Evolutionary conservation across 148 eudicot species (phyloP), one percentile per base, ranked within the genome.

Genomic region (Amaranthus palmeri): DNA sequence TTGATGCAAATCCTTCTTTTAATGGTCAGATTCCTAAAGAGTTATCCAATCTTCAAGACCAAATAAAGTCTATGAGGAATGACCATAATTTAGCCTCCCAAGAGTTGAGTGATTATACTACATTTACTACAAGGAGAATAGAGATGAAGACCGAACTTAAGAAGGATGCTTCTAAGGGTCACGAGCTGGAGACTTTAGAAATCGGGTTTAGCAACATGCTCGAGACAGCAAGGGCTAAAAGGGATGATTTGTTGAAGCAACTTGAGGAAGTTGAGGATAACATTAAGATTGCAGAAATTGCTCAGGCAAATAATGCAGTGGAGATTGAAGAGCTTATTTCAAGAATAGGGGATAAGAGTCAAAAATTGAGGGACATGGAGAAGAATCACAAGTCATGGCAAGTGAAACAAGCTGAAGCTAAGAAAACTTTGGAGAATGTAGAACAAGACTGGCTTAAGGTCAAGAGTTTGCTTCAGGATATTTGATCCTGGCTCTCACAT

Each of bases 181-280:
- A 65, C 9, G 78, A 69, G 68, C 68, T 81, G 42, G 67, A 81
- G 67, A 55, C 15, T 44, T 3, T 65, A 8, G 75, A 77, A 65
- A 59, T n/a, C 61, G 74, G 73, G 52, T 15, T 55, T 1, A 68
- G 13, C 15, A 65, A 61, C 50, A 55, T 6, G 41, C n/a, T 73
- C 7, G 11, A 12, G 8, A 15, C 17, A 17, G 74, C 78, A 9
- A 68, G 13, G 47, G 69, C 13, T 54, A 68, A n/a, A 63, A 62
- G 65, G 58, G 77, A 72, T 44, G 79, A 66, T 52, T 48, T 79
- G 63, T 47, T 74, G 40, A 79, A 45, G 67, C 67, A 79, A 54
- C 78, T 79, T 3, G 61, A 52, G 57, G 74, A 70, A 18, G 50
- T 51, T 54, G 82, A 79, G 46, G 57, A 65, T 45, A 43, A 12